Evolutionary conservation across 768 basidiomycete species (phyloP), one percentile per base, ranked within the genome.

Genomic region (Antrodiella citrinella): DNA sequence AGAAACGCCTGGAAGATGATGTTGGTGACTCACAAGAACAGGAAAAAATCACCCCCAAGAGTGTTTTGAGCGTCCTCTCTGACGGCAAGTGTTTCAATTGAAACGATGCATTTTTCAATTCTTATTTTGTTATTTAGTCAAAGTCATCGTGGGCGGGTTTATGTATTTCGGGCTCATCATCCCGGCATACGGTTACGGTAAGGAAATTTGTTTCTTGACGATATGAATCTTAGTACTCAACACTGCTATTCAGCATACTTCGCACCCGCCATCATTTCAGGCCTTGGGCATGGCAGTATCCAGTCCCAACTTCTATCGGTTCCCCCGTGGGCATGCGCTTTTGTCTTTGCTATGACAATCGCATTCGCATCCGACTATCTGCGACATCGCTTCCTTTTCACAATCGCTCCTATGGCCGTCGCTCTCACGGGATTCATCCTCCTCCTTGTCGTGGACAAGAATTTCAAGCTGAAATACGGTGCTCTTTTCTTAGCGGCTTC

Each of bases 161-260:
- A 65, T 65, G 61, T 65, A 65, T 55, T 56, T 65, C 48, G 62
- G 62, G 5, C 56, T 65, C 45, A 53, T 65, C 30, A 59, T 62
- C 4, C 59, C 62, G 13, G 63, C 60, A 3, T 65, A 64, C 48
- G 47, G 59, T 23, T 64, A 64, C 43, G 60, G 62, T 64, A 44
- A 40, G 60, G 15, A n/a, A 40, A 10, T 45, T 3, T 46, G 4
- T 19, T 19, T n/a, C 19, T n/a, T 44, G 9, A 19, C 4, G 26
- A 44, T 3, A 23, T 22, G 9, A 4, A 22, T 19, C 9, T 53
- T 19, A 41, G 12, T 13, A 12, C 11, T 4, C 20, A 48, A 19
- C 25, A 35, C 5, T 23, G n/a, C n/a, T n/a, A n/a, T n/a, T n/a
- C n/a, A 54, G 57, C 54, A 5, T 58, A 60, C 42, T 58, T 58